These are phyloP conservation scores for Xylaria sp. DNA, from an alignment of 2,329 filamentous ascomycete genomes.

Conservation along the genomic window DNA sequence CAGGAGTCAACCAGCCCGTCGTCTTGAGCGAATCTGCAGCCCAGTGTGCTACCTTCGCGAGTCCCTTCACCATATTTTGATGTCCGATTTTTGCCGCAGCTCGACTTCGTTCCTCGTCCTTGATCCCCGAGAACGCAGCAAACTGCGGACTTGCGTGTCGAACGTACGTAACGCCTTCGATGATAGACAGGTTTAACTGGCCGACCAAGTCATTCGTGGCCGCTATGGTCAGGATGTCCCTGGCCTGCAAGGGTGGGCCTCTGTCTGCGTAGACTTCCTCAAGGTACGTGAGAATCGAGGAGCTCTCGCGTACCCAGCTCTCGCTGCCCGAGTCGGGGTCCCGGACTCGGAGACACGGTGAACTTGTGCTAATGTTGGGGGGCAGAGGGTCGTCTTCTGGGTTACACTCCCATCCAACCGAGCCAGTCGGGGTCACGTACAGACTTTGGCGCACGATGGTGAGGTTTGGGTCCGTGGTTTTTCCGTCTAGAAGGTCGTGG, in stretches of 20 bases:
- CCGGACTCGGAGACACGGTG: conserved; percentile 39
- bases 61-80: conserved; percentile 20
- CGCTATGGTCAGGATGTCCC: conserved; percentile 14
- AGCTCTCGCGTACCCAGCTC: conserved; percentile 40
- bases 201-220: conserved; percentile 36
- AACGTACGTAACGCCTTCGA: conserved; percentile 33
- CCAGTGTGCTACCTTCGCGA: conserved; percentile 38
- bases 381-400: conserved; percentile 38
- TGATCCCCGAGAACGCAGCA: conserved; percentile 21
- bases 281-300: conserved; percentile 37
- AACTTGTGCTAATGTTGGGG: conserved; percentile 29
- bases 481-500: conserved; percentile 31
- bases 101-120: conserved; percentile 36
- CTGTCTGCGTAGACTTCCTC: conserved; percentile 35
- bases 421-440: not conserved
- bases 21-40: conserved; percentile 20
- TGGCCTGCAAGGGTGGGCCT: conserved; percentile 11
- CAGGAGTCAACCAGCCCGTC: conserved; percentile 43
- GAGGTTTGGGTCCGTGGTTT: conserved; percentile 31
- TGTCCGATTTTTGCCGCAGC: conserved; percentile 33
- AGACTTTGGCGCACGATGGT: conserved; percentile 31
- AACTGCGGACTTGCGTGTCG: conserved; percentile 37
- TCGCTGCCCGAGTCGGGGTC: conserved; percentile 23
- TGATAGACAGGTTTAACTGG: conserved; percentile 27
- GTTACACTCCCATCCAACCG: conserved; percentile 21